Evolutionary conservation across 768 basidiomycete genomes (phyloP), one percentile per base, ranked within the genome.

Genomic region (Pulveroboletus sp.): DNA sequence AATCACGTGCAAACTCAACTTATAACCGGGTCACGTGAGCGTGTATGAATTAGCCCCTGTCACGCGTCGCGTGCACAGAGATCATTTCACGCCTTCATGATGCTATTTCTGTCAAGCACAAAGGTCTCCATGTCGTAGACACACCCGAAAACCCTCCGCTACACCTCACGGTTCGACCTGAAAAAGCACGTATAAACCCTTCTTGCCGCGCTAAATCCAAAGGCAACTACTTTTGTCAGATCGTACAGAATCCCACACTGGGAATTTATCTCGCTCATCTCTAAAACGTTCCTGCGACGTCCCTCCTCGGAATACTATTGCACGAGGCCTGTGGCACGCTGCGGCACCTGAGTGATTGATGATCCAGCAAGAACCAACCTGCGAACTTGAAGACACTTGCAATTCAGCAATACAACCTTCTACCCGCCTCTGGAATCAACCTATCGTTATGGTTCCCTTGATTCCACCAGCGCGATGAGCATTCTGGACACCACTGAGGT

Each of bases 21-120:
- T 39, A 27, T 41, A 14, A 27, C 16, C 6, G 6, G n/a, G 40
- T 41, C 40, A 41, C 40, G 40, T 41, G 14, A 7, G 16, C 16
- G n/a, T n/a, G 30, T 11, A 52, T 62, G 49, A 59, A 63, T 35
- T 55, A 43, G 10, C 61, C 58, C 58, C 58, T 59, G 53, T 55
- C 47, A 24, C 34, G 45, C 46, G 51, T 26, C 7, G 2, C 4
- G 6, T 11, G 11, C 14, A n/a, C n/a, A n/a, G n/a, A n/a, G n/a
- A n/a, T n/a, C n/a, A n/a, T n/a, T n/a, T n/a, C n/a, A n/a, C 39
- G 23, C 2, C 12, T 20, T 17, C 17, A 19, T 9, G 12, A 5
- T 17, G 17, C 23, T 39, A 23, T 26, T 20, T 19, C 19, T 6
- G 41, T 40, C 38, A 20, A 29, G 24, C 32, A 24, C 14, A 31